phyloP scores from a whole-genome alignment of 129 eudicot genomes.

The Daucus carota region DH1_v3.0 NC_030383.2:55200501-55201000 shows the following conservation, averaged over 20 bases:
- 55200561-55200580: not conserved
- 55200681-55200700: too few species aligned
- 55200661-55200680: too few species aligned
- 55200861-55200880: not conserved
- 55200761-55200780: too few species aligned
- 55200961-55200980: too few species aligned
- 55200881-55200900: not conserved
- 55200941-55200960: not conserved
- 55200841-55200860: not conserved
- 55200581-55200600: not conserved
- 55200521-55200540: not conserved
- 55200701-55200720: too few species aligned
- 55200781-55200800: slow-evolving; percentile 1
- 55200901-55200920: not conserved
- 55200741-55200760: too few species aligned
- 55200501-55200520: not conserved
- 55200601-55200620: not conserved
- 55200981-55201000: too few species aligned
- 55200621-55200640: not conserved
- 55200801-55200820: not conserved
- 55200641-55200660: too few species aligned
- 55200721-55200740: too few species aligned
- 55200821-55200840: slow-evolving; percentile 1
- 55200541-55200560: slow-evolving; percentile 1
- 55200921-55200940: not conserved